Evolutionary conservation across 2,329 filamentous ascomycete genomes (phyloP).

Genomic region (Cordyceps tenuipes): DNA sequence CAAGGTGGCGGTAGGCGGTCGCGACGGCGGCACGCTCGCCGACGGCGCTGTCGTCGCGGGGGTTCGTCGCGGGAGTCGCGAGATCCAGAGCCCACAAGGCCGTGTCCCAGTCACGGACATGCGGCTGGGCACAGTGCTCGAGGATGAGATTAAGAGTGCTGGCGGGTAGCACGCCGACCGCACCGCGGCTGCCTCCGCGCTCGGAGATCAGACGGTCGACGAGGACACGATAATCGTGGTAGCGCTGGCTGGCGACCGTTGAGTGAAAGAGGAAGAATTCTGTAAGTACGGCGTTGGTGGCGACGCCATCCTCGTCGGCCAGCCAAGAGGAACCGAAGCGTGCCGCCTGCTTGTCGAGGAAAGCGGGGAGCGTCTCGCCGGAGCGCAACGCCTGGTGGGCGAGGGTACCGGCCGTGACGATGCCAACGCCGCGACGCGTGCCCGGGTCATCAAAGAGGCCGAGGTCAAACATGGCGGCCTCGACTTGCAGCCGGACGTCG

Average conservation of each 20-base stretch:
- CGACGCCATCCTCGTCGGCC: constrained; percentile 21
- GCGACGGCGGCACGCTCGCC: constrained; percentile 19
- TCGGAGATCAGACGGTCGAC: constrained; percentile 18
- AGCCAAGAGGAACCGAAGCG: constrained; percentile 42
- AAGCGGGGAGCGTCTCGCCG: constrained; percentile 26
- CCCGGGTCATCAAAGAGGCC: constrained; percentile 32
- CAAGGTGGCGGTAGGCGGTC: constrained; percentile 30
- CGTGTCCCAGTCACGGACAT: constrained; percentile 21
- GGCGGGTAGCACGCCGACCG: constrained; percentile 21
- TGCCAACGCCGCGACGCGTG: constrained; percentile 30
- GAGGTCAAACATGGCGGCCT: constrained; percentile 38
- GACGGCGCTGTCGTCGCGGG: constrained; percentile 8
- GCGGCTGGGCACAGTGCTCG: constrained; percentile 19
- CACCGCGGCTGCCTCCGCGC: constrained; percentile 11
- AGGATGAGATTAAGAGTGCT: constrained; percentile 32
- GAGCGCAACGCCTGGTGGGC: constrained; percentile 32
- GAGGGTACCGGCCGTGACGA: constrained; percentile 35
- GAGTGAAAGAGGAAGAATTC: constrained; percentile 34
- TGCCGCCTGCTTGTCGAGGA: constrained; percentile 31
- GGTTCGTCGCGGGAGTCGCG: constrained; percentile 1
- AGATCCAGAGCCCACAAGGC: constrained; percentile 24
- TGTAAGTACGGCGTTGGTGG: constrained; percentile 31
- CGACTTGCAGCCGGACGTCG: constrained; percentile 38
- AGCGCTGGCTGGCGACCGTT: constrained; percentile 12
- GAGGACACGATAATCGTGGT: constrained; percentile 22